Evolutionary conservation across 169 alveolate species (phyloP), one percentile per base, ranked within the genome.

Genomic region (Eimeria acervulina): DNA sequence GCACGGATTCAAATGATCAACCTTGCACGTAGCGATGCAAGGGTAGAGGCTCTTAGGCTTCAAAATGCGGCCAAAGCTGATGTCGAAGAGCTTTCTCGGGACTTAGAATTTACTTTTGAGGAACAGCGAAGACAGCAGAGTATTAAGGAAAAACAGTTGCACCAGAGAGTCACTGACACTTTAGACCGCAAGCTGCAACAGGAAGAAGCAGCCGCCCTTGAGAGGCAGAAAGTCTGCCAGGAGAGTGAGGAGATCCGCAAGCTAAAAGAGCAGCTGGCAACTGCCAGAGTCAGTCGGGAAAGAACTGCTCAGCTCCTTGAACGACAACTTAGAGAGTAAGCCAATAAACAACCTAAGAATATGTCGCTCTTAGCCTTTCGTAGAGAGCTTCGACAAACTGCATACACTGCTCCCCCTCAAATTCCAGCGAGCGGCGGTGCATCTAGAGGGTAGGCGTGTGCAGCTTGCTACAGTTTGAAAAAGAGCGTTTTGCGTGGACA

Each of bases 301-400:
- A 61, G 97, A 52, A 96, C 97, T 19, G 97, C 97, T 38, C 97
- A 97, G 93, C 61, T 97, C 31, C 94, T 94, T 47, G 97, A 97
- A 89, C 95, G 87, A 23, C 97, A 97, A n/a, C 47, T 91, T 8
- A 61, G 97, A 44, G 80, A 76, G 95, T 96, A 95, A 70, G 96
- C 90, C 44, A 81, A 92, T 26, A 91, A 70, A 26, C 19, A 42
- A 21, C 2, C 33, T 40, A 36, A 21, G 38, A 26, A 8, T 0
- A 78, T 42, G 68, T 1, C 61, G 23, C 28, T 44, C 21, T 44
- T 15, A 31, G 28, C 52, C 38, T 72, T 0, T 36, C 13, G 51
- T 72, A 17, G 13, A 36, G 31, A 36, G 31, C 83, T n/a, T 38
- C 13, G 21, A 21, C 68, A 42, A 15, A 76, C 13, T 2, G 88